Evolutionary conservation across 1,284 basidiomycete genomes (phyloP), one percentile per base, ranked within the genome.

Genomic region (Leccinum subrobustum): DNA sequence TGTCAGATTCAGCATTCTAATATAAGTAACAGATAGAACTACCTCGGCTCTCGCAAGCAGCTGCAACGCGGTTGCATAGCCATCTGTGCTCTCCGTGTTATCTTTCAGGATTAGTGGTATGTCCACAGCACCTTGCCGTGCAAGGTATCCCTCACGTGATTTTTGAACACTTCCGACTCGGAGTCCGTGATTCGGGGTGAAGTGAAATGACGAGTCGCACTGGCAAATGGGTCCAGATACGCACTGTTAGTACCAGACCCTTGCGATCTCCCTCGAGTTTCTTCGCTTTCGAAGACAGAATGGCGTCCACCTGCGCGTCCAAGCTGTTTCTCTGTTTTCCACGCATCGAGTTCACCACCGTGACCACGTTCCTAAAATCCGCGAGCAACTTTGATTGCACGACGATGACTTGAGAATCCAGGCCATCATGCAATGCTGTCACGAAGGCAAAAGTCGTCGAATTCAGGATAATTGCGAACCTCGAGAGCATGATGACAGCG

Each of bases 91-190:
- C 7, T 79, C 77, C 3, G 63, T 61, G 63, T 90, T 90, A 68
- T 92, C 88, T 68, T 90, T 91, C 60, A 92, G 68, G 9, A 87
- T 88, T 64, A 93, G 33, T 35, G 33, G 73, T 6, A 89, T 75
- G 64, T 93, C 91, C 16, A 87, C 83, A 93, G 69, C 11, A 84
- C 83, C 63, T 85, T 87, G 52, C 87, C 86, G 72, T 89, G 87
- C 47, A 93, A 72, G 44, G 91, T 67, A 20, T 82, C 79, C 33
- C 86, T 83, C 16, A 88, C 80, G 12, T 88, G 75, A 61, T 82
- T 80, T 68, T 83, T 89, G 77, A 92, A 88, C 35, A 87, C 75
- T 86, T 89, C 35, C 14, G 44, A 35, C 33, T 35, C 12, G 33
- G 33, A 35, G 33, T 35, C 12, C 33, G 3, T 7, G n/a, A 11